phyloP scores from a whole-genome alignment of 257 asterid genomes.

The Nicotiana tomentosiformis region DNA sequence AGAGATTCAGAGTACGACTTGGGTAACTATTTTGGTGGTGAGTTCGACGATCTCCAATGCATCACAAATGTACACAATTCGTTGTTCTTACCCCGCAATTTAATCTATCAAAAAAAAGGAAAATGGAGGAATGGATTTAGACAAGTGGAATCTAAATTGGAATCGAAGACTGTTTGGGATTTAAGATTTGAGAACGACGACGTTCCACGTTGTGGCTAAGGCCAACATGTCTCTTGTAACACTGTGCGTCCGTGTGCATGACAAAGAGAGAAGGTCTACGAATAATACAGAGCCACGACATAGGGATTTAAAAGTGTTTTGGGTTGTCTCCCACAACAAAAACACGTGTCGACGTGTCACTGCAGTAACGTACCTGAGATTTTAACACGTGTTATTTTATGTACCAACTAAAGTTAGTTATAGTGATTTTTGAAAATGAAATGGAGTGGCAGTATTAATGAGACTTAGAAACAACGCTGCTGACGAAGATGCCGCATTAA shows the following conservation, averaged over 20 bases:
- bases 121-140: background rate
- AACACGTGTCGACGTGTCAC: background rate
- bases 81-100: too few species aligned
- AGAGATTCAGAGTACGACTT: too few species aligned
- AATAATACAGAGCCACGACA: constrained; percentile 5
- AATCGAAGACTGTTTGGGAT: background rate
- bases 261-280: background rate
- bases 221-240: background rate
- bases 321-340: background rate
- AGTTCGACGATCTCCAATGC: too few species aligned
- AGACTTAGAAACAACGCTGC: background rate
- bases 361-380: background rate
- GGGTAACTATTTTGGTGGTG: too few species aligned
- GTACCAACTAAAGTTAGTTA: background rate
- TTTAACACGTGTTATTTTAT: background rate
- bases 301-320: background rate
- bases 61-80: too few species aligned
- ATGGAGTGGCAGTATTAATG: too few species aligned
- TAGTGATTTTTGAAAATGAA: background rate
- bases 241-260: background rate
- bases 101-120: too few species aligned
- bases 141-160: background rate
- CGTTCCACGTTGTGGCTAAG: background rate
- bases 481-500: background rate
- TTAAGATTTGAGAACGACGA: background rate